These are phyloP conservation scores for Apiospora aurea DNA, from an alignment of 2,329 filamentous ascomycete species.

Conservation along the genomic window DNA sequence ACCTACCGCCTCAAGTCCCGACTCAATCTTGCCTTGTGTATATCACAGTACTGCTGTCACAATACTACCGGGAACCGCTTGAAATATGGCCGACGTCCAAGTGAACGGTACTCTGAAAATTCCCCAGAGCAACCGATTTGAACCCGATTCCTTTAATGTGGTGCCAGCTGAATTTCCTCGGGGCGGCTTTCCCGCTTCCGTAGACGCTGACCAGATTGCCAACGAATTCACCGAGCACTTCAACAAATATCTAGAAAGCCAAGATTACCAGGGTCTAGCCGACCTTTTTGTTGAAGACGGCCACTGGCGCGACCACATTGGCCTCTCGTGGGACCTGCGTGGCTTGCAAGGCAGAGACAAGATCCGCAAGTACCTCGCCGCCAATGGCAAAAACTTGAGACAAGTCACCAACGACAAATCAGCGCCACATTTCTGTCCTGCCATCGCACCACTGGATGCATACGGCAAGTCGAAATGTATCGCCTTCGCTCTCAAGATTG, in stretches of 20 bases:
- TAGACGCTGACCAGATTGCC: constrained; percentile 48
- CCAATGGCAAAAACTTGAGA: constrained; percentile 49
- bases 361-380: constrained; percentile 49
- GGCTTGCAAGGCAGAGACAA: constrained; percentile 53
- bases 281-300: constrained; percentile 53
- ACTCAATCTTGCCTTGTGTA: background rate
- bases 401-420: constrained; percentile 55
- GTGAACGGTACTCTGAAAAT: constrained; percentile 1
- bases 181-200: constrained; percentile 36
- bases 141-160: constrained; percentile 63
- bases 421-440: constrained; percentile 52
- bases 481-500: constrained; percentile 61
- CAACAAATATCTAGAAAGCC: constrained; percentile 44
- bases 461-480: constrained; percentile 59
- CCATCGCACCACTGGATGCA: constrained; percentile 55
- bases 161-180: constrained; percentile 52
- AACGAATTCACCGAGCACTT: constrained; percentile 45
- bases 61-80: background rate
- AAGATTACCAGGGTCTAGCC: constrained; percentile 44
- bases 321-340: constrained; percentile 62
- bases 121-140: constrained; percentile 22
- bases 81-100: background rate
- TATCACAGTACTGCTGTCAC: background rate
- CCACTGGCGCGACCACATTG: constrained; percentile 67
- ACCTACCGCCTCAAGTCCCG: background rate